These are phyloP conservation scores for Volvox africanus DNA, from an alignment of 139 green algal genomes.

Conservation along the genomic window DNA sequence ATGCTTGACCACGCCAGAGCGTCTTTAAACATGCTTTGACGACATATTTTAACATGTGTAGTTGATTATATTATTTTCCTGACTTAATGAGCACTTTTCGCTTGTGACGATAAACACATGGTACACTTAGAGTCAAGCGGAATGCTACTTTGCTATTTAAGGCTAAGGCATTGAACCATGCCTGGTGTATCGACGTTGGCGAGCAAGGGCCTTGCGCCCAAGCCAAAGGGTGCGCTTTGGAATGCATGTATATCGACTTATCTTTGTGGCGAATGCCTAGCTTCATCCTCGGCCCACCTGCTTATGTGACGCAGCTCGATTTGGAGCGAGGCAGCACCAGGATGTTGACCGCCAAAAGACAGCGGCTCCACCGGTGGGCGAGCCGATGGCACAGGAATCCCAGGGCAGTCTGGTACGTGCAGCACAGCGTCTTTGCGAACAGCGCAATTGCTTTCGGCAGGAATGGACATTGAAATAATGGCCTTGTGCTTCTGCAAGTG, in stretches of 20 bases:
- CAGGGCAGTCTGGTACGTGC: conserved; percentile 24
- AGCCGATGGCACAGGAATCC: background rate
- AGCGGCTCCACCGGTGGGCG: background rate
- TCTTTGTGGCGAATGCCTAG: background rate
- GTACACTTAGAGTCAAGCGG: conserved; percentile 9
- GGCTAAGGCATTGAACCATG: background rate
- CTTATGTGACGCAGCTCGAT: conserved; percentile 25
- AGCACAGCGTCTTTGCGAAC: background rate
- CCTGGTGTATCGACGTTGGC: conserved; percentile 19
- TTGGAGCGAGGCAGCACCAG: conserved; percentile 25
- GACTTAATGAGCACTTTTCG: background rate
- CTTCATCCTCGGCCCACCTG: background rate
- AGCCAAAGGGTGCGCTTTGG: conserved; percentile 41
- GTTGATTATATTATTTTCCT: too few species aligned
- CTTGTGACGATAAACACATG: background rate
- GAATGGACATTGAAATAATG: background rate
- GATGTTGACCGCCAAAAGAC: background rate
- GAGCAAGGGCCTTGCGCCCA: conserved; percentile 29
- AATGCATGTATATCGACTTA: background rate
- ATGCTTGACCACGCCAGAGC: too few species aligned
- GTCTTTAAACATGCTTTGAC: too few species aligned
- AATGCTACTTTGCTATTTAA: background rate
- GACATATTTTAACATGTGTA: too few species aligned
- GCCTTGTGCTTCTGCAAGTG: background rate
- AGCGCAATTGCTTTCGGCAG: too few species aligned